Base-by-base conservation (phyloP, 371 early-diverging fungal genomes). In the Fennellomyces sp. region DNA sequence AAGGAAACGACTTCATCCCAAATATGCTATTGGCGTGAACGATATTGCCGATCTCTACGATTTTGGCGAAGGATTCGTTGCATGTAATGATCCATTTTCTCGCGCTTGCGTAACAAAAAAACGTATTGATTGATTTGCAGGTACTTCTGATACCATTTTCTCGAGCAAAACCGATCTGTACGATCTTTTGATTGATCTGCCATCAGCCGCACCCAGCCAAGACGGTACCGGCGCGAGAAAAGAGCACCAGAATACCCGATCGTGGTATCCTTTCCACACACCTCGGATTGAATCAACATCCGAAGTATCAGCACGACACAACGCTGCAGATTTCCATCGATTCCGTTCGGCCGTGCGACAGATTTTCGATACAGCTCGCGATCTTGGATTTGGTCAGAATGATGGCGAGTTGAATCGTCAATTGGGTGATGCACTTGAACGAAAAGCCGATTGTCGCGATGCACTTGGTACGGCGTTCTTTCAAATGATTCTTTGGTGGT, bases 81-180 rank as follows among this genome's bases (percentile, higher is more conserved):
- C 83, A 55, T 87, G 85, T 84, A 33, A 33, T 33, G 35, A 33
- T 41, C 2, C 41, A 0, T 41, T n/a, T 41, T n/a, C 10, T 45
- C 10, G 35, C 42, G 15, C 13, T 27, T 25, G 10, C n/a, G n/a
- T 12, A 41, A 26, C 5, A 31, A 19, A 39, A 25, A n/a, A n/a
- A n/a, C n/a, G n/a, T n/a, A n/a, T n/a, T n/a, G n/a, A n/a, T n/a
- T n/a, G n/a, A 13, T 50, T 12, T 13, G 12, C 53, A 86, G 86
- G 84, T 38, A 87, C 88, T 17, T 74, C 85, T 10, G 88, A 87
- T 58, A 70, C 75, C 8, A 78, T 87, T 31, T 81, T 84, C 58
- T 61, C 81, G 33, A 70, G 58, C 38, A 87, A 87, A 63, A 60
- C 63, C 25, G 69, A 82, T n/a, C 64, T 87, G 1, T 85, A 78